Evolutionary conservation across 1,139 yeast species (phyloP).

Genomic region (Debaryomycetaceae sp.): DNA sequence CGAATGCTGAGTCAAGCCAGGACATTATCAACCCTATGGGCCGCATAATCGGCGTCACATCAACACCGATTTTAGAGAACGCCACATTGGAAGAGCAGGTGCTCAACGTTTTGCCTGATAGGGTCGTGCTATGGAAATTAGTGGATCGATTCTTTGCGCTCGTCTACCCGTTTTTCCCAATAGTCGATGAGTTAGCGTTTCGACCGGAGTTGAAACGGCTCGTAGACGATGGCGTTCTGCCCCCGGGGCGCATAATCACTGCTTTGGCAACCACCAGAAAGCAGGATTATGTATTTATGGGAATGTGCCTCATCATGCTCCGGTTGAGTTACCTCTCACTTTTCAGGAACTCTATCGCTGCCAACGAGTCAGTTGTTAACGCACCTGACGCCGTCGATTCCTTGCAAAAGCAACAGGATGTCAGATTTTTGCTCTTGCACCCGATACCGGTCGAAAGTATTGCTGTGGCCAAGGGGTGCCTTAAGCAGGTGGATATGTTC

Average conservation of each 20-base stretch:
- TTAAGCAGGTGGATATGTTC: constrained; percentile 37
- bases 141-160: constrained; percentile 32
- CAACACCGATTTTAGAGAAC: neutral
- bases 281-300: constrained; percentile 15
- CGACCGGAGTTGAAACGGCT: constrained; percentile 8
- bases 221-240: constrained; percentile 5
- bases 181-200: constrained; percentile 29
- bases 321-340: constrained; percentile 17
- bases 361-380: constrained; percentile 10
- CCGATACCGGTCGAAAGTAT: constrained; percentile 36
- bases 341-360: constrained; percentile 17
- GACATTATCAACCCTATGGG: neutral
- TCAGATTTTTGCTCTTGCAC: constrained; percentile 28
- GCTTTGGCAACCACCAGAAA: constrained; percentile 12
- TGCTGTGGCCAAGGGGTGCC: constrained; percentile 39
- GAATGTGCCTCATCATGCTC: constrained; percentile 12
- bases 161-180: constrained; percentile 38
- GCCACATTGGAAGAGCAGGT: constrained; percentile 5
- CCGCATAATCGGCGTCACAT: neutral
- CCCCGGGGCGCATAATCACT: constrained; percentile 11
- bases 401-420: constrained; percentile 15
- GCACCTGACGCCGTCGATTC: neutral
- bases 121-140: constrained; percentile 31
- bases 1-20: neutral
- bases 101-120: constrained; percentile 25